Conservation (phyloP, 2,329 filamentous ascomycete species). For the Xylaria sp. region DNA sequence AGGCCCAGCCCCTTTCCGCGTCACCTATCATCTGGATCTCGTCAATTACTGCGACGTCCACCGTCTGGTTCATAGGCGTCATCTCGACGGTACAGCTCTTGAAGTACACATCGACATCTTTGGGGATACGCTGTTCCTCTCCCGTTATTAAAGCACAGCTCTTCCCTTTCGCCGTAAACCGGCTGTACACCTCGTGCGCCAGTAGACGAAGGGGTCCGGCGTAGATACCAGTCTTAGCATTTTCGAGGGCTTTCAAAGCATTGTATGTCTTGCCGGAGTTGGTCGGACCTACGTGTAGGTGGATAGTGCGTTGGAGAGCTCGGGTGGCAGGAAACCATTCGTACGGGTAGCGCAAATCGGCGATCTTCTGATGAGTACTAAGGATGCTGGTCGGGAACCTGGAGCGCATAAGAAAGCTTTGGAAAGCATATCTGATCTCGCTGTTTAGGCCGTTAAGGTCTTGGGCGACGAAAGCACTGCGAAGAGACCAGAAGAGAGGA, state of each 20-base stretch:
- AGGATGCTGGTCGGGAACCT: slow-evolving; percentile 67
- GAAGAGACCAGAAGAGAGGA: slow-evolving; percentile 67
- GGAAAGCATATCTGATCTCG: slow-evolving; percentile 76
- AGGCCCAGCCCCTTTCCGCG: slow-evolving; percentile 85
- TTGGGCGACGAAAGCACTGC: slow-evolving; percentile 66
- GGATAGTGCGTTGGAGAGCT: slow-evolving; percentile 81
- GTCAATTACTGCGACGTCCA: slow-evolving; percentile 95
- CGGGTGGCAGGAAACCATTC: slow-evolving; percentile 94
- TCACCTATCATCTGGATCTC: slow-evolving; percentile 98
- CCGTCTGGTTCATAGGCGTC: slow-evolving; percentile 63
- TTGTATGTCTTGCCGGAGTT: slow-evolving; percentile 99
- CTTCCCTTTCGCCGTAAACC: slow-evolving; percentile 81
- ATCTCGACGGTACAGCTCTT: slow-evolving; percentile 96
- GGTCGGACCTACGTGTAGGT: slow-evolving; percentile 95
- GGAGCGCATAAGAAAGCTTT: slow-evolving; percentile 69
- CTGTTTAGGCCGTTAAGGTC: slow-evolving; percentile 62
- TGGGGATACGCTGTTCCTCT: slow-evolving; percentile 82
- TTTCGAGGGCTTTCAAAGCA: slow-evolving; percentile 85
- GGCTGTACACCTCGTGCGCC: slow-evolving; percentile 94
- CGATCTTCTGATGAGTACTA: slow-evolving; percentile 70
- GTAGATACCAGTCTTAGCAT: slow-evolving; percentile 82
- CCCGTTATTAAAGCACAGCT: slow-evolving; percentile 87
- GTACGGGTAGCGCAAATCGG: slow-evolving; percentile 87
- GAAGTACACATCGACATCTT: slow-evolving; percentile 68
- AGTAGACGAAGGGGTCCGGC: slow-evolving; percentile 89